Evolutionary conservation across 1,284 basidiomycete genomes (phyloP).

Genomic region (Malassezia globosa): DNA sequence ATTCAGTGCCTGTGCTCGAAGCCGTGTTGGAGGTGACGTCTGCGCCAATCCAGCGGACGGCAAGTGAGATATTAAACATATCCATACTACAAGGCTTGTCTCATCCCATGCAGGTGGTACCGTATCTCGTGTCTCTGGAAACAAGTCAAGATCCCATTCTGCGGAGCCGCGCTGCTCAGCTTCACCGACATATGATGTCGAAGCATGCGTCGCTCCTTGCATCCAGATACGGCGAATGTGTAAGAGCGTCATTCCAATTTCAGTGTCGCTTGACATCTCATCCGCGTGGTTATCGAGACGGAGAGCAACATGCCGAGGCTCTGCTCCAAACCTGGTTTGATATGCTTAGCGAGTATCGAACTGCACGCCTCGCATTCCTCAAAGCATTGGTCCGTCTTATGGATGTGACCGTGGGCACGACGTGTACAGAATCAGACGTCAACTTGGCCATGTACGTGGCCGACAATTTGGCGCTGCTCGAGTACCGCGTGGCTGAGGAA

Average conservation of each 20-base stretch:
- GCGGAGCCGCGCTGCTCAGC: slow-evolving; percentile 62
- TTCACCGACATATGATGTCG: slow-evolving; percentile 70
- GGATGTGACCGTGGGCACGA: slow-evolving; percentile 55
- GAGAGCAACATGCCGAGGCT: slow-evolving; percentile 58
- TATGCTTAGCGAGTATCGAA: slow-evolving; percentile 77
- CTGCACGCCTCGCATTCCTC: slow-evolving; percentile 70
- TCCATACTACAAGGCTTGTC: slow-evolving; percentile 88
- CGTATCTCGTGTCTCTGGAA: slow-evolving; percentile 82
- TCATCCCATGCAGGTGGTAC: slow-evolving; percentile 85
- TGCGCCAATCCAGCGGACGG: slow-evolving; percentile 62
- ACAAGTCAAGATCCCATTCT: slow-evolving; percentile 60
- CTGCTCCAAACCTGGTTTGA: slow-evolving; percentile 80
- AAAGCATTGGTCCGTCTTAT: slow-evolving; percentile 69
- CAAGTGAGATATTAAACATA: slow-evolving; percentile 79
- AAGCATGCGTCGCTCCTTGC: slow-evolving; percentile 85
- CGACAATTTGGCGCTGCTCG: slow-evolving; percentile 79
- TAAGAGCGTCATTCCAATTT: slow-evolving; percentile 68
- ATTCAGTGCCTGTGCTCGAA: slow-evolving; percentile 67
- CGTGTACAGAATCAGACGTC: slow-evolving; percentile 22
- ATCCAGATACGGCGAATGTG: slow-evolving; percentile 67
- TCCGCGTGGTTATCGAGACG: slow-evolving; percentile 42
- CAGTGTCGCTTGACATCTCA: slow-evolving; percentile 50
- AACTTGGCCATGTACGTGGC: slow-evolving; percentile 79
- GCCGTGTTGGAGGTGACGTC: slow-evolving; percentile 54
- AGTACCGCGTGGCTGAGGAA: slow-evolving; percentile 91